These are phyloP conservation scores for Rauvolfia tetraphylla DNA, from an alignment of 257 asterid genomes.

Conservation along the genomic window DNA sequence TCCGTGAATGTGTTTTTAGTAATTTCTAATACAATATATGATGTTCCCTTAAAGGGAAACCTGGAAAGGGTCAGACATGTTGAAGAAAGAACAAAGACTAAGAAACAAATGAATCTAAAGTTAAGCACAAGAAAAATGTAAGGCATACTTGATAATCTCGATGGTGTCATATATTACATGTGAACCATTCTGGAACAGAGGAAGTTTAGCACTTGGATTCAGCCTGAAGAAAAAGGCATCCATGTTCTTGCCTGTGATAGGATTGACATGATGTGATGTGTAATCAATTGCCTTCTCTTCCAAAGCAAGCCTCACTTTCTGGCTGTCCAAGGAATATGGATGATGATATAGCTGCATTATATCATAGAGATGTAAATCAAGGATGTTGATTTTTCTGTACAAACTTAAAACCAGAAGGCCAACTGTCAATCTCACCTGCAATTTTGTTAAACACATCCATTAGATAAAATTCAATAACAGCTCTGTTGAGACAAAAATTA, in stretches of 20 bases:
- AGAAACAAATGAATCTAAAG: not conserved
- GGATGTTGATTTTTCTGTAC: slow-evolving; percentile 4
- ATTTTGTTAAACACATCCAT: not conserved
- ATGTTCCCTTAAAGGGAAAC: not conserved
- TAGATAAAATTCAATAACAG: not conserved
- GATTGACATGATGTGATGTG: slow-evolving; percentile 85
- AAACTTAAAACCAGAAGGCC: not conserved
- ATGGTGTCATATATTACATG: slow-evolving; percentile 68
- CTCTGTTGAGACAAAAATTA: not conserved
- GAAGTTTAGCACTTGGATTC: slow-evolving; percentile 79
- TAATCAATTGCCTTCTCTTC: slow-evolving; percentile 90
- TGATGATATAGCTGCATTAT: slow-evolving; percentile 95
- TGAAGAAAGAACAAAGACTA: not conserved
- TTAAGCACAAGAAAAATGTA: not conserved
- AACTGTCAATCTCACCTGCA: not conserved
- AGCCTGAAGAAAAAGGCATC: slow-evolving; percentile 71
- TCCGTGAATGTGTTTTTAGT: not conserved
- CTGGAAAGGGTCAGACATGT: not conserved
- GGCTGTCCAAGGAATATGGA: slow-evolving; percentile 90
- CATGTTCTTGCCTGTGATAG: slow-evolving; percentile 85
- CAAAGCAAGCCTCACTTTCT: slow-evolving; percentile 85
- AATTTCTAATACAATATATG: not conserved
- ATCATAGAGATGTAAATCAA: slow-evolving; percentile 21
- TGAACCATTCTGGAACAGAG: slow-evolving; percentile 93
- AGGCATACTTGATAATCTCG: slow-evolving; percentile 80